A percentile compares a stretch with the other conserved stretches of the same genome.
Conservation (phyloP, 345 rosid species). For the rapeseed (Brassica napus) region DNA sequence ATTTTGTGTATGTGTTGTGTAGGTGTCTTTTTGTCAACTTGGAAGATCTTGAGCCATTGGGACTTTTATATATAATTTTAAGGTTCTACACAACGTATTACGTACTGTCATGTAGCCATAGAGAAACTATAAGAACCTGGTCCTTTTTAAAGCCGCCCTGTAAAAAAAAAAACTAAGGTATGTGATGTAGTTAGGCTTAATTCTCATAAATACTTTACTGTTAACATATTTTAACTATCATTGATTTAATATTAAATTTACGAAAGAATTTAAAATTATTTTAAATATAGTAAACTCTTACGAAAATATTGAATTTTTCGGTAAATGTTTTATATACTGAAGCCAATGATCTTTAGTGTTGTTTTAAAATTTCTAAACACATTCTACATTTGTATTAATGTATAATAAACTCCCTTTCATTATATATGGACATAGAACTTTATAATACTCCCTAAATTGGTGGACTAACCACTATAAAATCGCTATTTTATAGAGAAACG, state of each 20-base stretch:
- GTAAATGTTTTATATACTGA: too few relatives aligned
- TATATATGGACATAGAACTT: too few relatives aligned
- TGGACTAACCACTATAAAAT: too few relatives aligned
- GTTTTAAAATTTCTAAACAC: too few relatives aligned
- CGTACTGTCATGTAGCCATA: conserved; percentile 11
- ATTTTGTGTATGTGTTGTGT: neutral
- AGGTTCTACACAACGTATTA: neutral
- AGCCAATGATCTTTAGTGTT: too few relatives aligned
- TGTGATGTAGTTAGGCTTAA: neutral
- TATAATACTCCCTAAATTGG: too few relatives aligned
- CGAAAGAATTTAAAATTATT: neutral
- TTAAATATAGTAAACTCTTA: neutral
- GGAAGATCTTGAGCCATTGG: neutral
- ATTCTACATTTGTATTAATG: too few relatives aligned
- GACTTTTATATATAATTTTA: neutral
- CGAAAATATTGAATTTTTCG: too few relatives aligned
- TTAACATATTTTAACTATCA: neutral
- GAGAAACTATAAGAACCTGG: conserved; percentile 14
- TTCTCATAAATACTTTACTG: neutral
- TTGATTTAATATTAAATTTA: neutral
- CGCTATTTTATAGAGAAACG: too few relatives aligned
- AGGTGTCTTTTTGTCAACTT: conserved; percentile 11
- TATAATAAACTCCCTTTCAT: too few relatives aligned
- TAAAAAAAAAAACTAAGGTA: neutral
- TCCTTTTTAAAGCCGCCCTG: neutral